phyloP scores from a whole-genome alignment of 306 rosid genomes.

The Rubus parviflorus region DNA sequence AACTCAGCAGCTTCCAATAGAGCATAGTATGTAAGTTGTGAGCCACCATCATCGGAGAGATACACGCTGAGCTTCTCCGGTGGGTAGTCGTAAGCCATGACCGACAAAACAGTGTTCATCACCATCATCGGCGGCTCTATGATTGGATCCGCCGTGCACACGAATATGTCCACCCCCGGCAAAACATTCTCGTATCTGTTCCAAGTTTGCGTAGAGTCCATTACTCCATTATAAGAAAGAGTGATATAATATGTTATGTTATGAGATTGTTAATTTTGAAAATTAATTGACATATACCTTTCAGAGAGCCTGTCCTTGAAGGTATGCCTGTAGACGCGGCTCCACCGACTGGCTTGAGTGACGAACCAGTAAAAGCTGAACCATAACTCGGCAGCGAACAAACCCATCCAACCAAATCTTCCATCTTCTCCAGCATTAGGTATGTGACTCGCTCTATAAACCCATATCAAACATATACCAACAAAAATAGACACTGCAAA shows the following conservation, averaged over 20 bases:
- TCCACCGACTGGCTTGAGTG: constrained; percentile 61
- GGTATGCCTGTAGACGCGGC: constrained; percentile 40
- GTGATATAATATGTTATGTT: no score
- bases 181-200: constrained; percentile 37
- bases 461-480: constrained; percentile 51
- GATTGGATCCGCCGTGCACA: constrained; percentile 42
- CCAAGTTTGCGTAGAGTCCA: not conserved
- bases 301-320: constrained; percentile 49
- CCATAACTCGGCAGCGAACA: constrained; percentile 64
- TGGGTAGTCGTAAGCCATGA: constrained; percentile 44
- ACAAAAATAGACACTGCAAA: constrained; percentile 43
- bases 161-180: constrained; percentile 43
- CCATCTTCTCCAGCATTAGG: constrained; percentile 23
- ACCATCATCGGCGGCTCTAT: constrained; percentile 44
- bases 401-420: constrained; percentile 50
- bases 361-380: constrained; percentile 62
- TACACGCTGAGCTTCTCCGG: constrained; percentile 39
- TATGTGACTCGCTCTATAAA: constrained; percentile 42
- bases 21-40: constrained; percentile 22
- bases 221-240: no score
- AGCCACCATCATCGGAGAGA: constrained; percentile 46
- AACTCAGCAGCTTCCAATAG: constrained; percentile 35
- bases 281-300: constrained; percentile 31
- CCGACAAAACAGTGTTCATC: constrained; percentile 38
- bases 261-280: not conserved